phyloP scores from a whole-genome alignment of 352 stramenopile species.

The Pythium monospermum region DNA sequence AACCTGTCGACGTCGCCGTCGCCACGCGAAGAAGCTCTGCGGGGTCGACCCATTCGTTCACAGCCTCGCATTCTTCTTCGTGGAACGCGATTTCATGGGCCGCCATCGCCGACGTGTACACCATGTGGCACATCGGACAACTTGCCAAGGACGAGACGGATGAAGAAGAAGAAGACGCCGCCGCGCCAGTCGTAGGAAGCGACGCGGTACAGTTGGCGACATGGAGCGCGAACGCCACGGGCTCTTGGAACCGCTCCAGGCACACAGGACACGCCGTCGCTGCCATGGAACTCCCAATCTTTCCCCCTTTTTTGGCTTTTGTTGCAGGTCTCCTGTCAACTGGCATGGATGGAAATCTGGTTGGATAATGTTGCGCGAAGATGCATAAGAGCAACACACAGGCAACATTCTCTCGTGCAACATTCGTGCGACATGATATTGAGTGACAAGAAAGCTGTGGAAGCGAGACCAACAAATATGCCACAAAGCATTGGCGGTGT shows the following conservation, averaged over 20 bases:
- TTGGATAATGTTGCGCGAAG: constrained; percentile 11
- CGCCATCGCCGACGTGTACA: constrained; percentile 42
- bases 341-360: background rate
- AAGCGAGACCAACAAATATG: constrained; percentile 3
- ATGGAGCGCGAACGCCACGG: constrained; percentile 46
- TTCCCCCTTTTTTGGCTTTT: background rate
- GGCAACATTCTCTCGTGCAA: constrained; percentile 3
- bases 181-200: no score
- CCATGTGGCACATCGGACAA: constrained; percentile 58
- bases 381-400: background rate
- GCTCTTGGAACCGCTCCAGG: constrained; percentile 28
- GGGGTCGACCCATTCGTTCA: constrained; percentile 33
- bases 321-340: background rate
- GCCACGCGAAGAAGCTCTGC: constrained; percentile 6
- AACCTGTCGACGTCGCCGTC: no score
- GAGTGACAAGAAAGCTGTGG: background rate
- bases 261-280: constrained; percentile 46
- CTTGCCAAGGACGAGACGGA: constrained; percentile 17
- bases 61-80: constrained; percentile 67
- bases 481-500: background rate
- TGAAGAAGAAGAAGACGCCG: no score
- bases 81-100: constrained; percentile 69
- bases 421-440: constrained; percentile 16
- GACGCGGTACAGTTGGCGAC: constrained; percentile 38
- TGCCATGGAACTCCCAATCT: constrained; percentile 13